phyloP scores from a whole-genome alignment of 2,329 filamentous ascomycete species.

The Nemania sp. region DNA sequence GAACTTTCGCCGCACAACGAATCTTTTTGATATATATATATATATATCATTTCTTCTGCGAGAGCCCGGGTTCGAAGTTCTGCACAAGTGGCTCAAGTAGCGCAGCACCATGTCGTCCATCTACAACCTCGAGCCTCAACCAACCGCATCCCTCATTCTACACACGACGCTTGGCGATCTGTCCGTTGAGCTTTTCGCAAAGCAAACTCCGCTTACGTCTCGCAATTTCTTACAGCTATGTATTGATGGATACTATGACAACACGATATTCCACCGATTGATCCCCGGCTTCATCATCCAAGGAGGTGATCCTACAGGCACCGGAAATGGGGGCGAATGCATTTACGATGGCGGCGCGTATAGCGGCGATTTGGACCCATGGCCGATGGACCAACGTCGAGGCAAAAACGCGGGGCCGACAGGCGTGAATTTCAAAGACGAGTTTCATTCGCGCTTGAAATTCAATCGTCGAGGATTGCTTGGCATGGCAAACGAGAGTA shows the following conservation, averaged over 20 bases:
- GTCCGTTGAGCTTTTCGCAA: constrained; percentile 92
- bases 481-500: constrained; percentile 94
- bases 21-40: neutral
- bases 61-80: neutral
- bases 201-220: constrained; percentile 89
- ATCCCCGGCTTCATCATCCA: constrained; percentile 94
- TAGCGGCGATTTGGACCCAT: constrained; percentile 77
- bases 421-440: constrained; percentile 78
- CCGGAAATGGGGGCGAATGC: constrained; percentile 89
- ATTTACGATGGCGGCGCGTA: constrained; percentile 89
- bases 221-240: constrained; percentile 97
- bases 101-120: constrained; percentile 78
- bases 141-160: constrained; percentile 90
- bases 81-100: neutral
- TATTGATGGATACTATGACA: constrained; percentile 94
- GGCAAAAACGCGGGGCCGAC: constrained; percentile 70
- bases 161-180: constrained; percentile 92
- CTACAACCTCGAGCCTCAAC: constrained; percentile 95
- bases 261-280: constrained; percentile 93
- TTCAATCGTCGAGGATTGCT: constrained; percentile 91
- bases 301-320: constrained; percentile 93
- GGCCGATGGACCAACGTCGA: constrained; percentile 74
- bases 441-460: constrained; percentile 91
- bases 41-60: too few relatives aligned
- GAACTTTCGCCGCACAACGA: neutral